Base-by-base conservation (phyloP, 495 filamentous ascomycete species). In the Penicillium egyptiacum region DNA sequence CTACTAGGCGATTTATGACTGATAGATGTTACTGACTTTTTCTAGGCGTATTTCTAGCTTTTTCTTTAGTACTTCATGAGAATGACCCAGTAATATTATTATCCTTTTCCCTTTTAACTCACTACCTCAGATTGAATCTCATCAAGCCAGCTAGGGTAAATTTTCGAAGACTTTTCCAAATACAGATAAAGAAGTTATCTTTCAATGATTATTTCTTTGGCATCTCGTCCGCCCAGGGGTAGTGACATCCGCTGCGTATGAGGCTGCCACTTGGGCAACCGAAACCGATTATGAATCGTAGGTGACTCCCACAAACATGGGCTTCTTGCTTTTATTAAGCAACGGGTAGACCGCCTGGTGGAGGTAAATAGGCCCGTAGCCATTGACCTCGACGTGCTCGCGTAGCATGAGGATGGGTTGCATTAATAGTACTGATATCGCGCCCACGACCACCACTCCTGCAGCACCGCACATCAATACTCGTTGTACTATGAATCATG, bases 281-380 rank as follows among this genome's bases (percentile, higher is more conserved):
- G n/a, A n/a, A n/a, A n/a, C n/a, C n/a, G n/a, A n/a, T n/a, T n/a
- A n/a, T n/a, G n/a, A n/a, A n/a, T n/a, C n/a, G n/a, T n/a, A n/a
- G n/a, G n/a, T n/a, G 26, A 48, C 17, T 19, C 23, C 26, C 16
- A 48, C 45, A 28, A 28, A 78, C 19, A 71, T 71, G 1, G 75
- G 72, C 43, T 68, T 60, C 35, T 53, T 54, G 0, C 65, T 57
- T 42, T 68, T 67, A 49, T 69, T 60, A 17, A 81, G 64, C 0
- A 80, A 50, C 2, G 66, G 62, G 17, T 67, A 9, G 22, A 56
- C 47, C 4, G 59, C 46, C 30, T 68, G 57, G 5, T 63, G 65
- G 28, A 70, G 64, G 39, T 62, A 68, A 28, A 66, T 57, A 4
- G 57, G 58, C 16, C 57, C 62, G 45, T 42, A 50, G 45, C 58